Base-by-base conservation (phyloP, 192 early-diverging fungal species). In the Borealophlyctis nickersoniae region DNA sequence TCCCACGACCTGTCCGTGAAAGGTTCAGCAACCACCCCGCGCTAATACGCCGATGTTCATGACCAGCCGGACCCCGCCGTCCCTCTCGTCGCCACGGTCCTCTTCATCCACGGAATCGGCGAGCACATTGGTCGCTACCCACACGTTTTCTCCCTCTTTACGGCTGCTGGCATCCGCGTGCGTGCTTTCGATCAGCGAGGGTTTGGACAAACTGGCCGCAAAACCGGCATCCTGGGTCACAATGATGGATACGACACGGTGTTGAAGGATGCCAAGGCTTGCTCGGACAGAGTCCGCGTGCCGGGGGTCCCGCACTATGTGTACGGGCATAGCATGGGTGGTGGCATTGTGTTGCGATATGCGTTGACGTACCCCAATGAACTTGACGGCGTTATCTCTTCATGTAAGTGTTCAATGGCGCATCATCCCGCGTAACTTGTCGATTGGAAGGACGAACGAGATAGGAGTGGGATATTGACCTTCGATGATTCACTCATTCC, bases 151-250 rank as follows among this genome's bases (percentile, higher is more conserved):
- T 65, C 72, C 4, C 63, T 60, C 16, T 86, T 88, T 58, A 75
- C 79, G 29, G 64, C 58, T 54, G 62, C 71, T 48, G 81, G 79
- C 3, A 80, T 90, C 70, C 77, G 85, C 59, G 74, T 77, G 56
- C 74, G 74, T 45, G 75, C 65, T 13, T 84, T 67, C 57, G 87
- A 90, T 65, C 85, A 88, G 67, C 76, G 88, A 52, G 88, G 88
- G 45, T 86, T 78, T 61, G 88, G 88, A 19, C 57, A 82, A 63
- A 90, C 88, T 11, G 83, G 66, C 61, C 71, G 70, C 36, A 79
- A 79, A 53, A 68, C 71, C 49, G 87, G 85, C 45, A 77, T 74
- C 29, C 58, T 84, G 7, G 79, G 84, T 0, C 52, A 86, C 28
- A 82, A 85, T 59, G 83, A 87, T 33, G 64, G 34, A 0, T 58